A percentile compares a stretch with the other conserved stretches of the same genome.
Evolutionary conservation across 2,329 filamentous ascomycete species (phyloP).

Genomic region (Rosellinia necatrix): DNA sequence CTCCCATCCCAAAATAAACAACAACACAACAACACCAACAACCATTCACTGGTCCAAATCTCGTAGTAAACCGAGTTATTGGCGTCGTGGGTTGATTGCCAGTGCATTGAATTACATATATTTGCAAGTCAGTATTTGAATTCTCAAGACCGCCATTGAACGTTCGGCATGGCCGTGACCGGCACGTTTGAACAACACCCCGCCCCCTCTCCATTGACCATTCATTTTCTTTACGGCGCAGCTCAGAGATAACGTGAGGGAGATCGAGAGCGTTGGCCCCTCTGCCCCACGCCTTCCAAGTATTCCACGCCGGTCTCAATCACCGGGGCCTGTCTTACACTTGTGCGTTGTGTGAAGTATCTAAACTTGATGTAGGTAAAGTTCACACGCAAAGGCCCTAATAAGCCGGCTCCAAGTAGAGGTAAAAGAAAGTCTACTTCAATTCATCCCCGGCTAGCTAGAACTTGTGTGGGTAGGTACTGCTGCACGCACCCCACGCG

Average conservation of each 20-base stretch:
- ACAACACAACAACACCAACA: background rate
- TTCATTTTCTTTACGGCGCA: conserved; percentile 7
- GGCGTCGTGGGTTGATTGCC: background rate
- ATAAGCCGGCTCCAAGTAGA: background rate
- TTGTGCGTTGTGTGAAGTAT: background rate
- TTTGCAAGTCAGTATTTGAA: background rate
- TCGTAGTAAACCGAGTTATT: background rate
- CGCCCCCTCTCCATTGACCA: conserved; percentile 4
- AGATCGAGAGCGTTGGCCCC: background rate
- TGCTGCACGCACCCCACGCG: conserved; percentile 24
- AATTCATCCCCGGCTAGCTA: background rate
- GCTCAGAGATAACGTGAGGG: conserved; percentile 1
- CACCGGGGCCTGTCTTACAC: background rate
- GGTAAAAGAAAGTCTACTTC: background rate
- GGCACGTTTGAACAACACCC: background rate
- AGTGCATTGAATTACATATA: background rate
- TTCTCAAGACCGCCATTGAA: too few species aligned
- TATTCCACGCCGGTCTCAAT: conserved; percentile 2
- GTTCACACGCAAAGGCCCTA: background rate
- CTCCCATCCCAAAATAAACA: conserved; percentile 4
- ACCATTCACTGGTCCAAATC: background rate
- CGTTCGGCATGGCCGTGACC: background rate
- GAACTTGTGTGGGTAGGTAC: conserved; percentile 3
- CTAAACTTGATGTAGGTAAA: background rate
- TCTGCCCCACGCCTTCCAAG: background rate